Conservation (phyloP, 2,329 filamentous ascomycete genomes). For the Clonostachys chloroleuca region DNA sequence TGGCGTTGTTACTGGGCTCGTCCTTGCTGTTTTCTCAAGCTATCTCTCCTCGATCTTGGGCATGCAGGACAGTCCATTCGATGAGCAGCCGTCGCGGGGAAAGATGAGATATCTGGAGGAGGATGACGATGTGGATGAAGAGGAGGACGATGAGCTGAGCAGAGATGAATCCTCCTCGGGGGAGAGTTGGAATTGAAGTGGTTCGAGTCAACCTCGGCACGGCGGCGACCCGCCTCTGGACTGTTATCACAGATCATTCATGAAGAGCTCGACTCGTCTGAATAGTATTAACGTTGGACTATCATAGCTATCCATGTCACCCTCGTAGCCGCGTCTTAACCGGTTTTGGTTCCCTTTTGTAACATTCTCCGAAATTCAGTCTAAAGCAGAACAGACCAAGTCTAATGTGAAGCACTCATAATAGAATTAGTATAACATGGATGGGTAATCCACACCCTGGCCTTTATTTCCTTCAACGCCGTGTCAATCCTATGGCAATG, state of each 20-base stretch:
- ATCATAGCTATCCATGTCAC: no score
- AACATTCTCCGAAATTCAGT: no score
- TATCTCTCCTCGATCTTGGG: constrained; percentile 47
- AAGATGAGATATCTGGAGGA: constrained; percentile 5
- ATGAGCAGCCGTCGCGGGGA: neutral
- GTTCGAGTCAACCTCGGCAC: constrained; percentile 24
- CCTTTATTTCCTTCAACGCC: no score
- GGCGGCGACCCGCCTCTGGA: constrained; percentile 36
- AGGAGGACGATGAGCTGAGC: constrained; percentile 7
- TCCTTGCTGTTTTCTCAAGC: constrained; percentile 52
- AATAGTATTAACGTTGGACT: no score
- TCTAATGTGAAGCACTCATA: no score
- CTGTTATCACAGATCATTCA: constrained; percentile 64
- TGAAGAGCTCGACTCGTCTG: constrained; percentile 42
- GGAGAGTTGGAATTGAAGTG: neutral
- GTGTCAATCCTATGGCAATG: no score
- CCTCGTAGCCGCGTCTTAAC: no score
- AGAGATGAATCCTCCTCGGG: neutral
- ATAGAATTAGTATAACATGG: no score
- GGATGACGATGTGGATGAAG: constrained; percentile 6
- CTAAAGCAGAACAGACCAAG: no score
- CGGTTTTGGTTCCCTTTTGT: no score
- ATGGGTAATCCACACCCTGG: no score
- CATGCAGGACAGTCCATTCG: constrained; percentile 21
- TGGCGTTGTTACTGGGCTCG: constrained; percentile 58